Conservation (phyloP, 2,329 filamentous ascomycete species). For the Fusarium newnesense region DNA sequence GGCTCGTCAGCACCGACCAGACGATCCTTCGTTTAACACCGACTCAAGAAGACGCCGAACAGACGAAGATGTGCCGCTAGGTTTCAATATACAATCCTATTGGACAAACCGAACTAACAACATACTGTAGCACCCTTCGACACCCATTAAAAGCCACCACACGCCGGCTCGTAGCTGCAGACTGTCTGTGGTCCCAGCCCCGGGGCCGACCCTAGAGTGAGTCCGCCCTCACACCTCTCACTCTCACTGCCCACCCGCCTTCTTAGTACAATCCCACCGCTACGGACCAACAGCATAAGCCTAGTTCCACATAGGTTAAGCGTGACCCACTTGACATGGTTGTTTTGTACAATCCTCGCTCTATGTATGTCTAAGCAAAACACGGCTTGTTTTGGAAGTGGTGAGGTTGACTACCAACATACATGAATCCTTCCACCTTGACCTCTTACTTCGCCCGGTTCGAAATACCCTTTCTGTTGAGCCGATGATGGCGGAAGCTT, state of each 20-base stretch:
- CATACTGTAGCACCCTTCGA: conserved; percentile 14
- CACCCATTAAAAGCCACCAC: not conserved
- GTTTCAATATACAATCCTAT: conserved; percentile 25
- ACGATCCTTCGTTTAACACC: conserved; percentile 23
- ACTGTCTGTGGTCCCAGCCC: conserved; percentile 34
- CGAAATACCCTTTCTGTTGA: not conserved
- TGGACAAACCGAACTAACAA: conserved; percentile 30
- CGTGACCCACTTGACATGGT: conserved; percentile 16
- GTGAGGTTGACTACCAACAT: conserved; percentile 19
- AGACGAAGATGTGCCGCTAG: conserved; percentile 26
- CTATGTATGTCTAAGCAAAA: conserved; percentile 33
- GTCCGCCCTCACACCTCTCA: conserved; percentile 7
- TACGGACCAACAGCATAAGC: conserved; percentile 38
- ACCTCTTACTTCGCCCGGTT: conserved; percentile 12
- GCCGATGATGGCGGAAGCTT: not conserved
- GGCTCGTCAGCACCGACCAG: conserved; percentile 6
- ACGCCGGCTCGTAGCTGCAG: conserved; percentile 29
- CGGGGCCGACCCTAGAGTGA: conserved; percentile 37
- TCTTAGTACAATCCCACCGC: conserved; percentile 26
- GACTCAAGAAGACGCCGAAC: conserved; percentile 33
- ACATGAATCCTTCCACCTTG: conserved; percentile 22
- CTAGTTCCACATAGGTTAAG: conserved; percentile 20
- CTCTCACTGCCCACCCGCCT: not conserved
- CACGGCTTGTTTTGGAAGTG: conserved; percentile 23
- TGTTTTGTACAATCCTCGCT: conserved; percentile 7